Percentiles rank a stretch among this genome's conserved stretches.
These are phyloP conservation scores for Cyberlindnera galapagoensis DNA, from an alignment of 805 yeast species.

Conservation along the genomic window DNA sequence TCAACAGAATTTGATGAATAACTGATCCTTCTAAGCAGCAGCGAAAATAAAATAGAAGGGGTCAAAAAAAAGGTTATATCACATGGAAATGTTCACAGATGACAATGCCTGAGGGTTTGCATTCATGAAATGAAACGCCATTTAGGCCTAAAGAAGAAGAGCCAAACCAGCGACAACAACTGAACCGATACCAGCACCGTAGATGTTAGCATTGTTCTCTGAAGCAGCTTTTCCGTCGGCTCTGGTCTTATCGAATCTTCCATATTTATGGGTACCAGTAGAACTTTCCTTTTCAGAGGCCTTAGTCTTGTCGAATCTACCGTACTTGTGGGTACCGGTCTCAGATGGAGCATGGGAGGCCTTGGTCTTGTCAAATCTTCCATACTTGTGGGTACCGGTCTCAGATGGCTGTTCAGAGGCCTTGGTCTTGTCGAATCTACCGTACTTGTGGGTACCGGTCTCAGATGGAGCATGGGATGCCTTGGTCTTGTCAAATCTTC, in stretches of 20 bases:
- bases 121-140: too few relatives aligned
- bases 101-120: too few relatives aligned
- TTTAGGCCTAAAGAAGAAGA: conserved; percentile 36
- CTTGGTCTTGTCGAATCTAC: conserved; percentile 44
- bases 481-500: conserved; percentile 46
- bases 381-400: conserved; percentile 45
- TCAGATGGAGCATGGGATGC: conserved; percentile 28
- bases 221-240: conserved; percentile 24
- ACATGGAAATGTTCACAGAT: too few relatives aligned
- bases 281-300: conserved; percentile 31
- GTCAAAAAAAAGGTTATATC: too few relatives aligned
- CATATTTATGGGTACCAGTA: conserved; percentile 51
- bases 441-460: conserved; percentile 45
- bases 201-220: conserved; percentile 19
- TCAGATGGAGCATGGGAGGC: conserved; percentile 26
- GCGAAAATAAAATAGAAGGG: too few relatives aligned
- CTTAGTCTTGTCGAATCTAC: conserved; percentile 44
- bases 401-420: conserved; percentile 27
- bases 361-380: conserved; percentile 43
- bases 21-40: too few relatives aligned
- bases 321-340: conserved; percentile 51
- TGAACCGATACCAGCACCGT: conserved; percentile 34
- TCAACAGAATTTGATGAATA: too few relatives aligned
- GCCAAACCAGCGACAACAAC: conserved; percentile 46
- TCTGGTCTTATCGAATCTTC: conserved; percentile 45